phyloP scores from a whole-genome alignment of 768 basidiomycete genomes.

The Suillus tomentosus region DNA sequence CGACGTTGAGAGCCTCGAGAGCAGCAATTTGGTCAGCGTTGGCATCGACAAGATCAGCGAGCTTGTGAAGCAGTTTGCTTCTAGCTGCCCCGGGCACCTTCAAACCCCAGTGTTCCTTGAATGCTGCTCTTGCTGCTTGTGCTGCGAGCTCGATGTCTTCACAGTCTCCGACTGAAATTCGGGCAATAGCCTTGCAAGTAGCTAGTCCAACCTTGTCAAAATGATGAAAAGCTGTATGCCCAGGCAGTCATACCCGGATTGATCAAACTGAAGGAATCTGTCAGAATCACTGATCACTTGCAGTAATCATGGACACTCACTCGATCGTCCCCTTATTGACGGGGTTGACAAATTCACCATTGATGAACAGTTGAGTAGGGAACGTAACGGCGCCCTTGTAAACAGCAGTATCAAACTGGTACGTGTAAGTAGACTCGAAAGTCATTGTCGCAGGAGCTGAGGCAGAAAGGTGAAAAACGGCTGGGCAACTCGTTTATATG shows the following conservation, averaged over 20 bases:
- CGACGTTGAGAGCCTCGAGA: slow-evolving; percentile 72
- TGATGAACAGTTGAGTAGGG: slow-evolving; percentile 70
- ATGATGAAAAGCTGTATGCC: neutral
- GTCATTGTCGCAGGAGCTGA: slow-evolving; percentile 30
- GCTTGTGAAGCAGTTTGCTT: slow-evolving; percentile 56
- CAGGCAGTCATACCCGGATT: slow-evolving; percentile 49
- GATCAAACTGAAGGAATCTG: slow-evolving; percentile 43
- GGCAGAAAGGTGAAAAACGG: neutral
- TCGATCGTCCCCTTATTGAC: slow-evolving; percentile 13
- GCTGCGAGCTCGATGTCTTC: slow-evolving; percentile 82
- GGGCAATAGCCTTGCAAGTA: slow-evolving; percentile 63
- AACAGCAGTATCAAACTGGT: slow-evolving; percentile 52
- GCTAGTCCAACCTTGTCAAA: slow-evolving; percentile 39
- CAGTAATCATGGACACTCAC: slow-evolving; percentile 4
- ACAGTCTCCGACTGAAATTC: slow-evolving; percentile 57
- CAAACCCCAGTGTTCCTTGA: slow-evolving; percentile 68
- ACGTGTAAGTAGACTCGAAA: slow-evolving; percentile 29
- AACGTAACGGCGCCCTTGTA: slow-evolving; percentile 55
- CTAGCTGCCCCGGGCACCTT: slow-evolving; percentile 55
- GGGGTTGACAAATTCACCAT: slow-evolving; percentile 39
- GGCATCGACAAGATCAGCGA: slow-evolving; percentile 65
- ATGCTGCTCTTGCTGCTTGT: slow-evolving; percentile 59
- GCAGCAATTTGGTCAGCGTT: slow-evolving; percentile 68
- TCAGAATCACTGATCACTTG: neutral
- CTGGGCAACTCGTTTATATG: neutral